Base-by-base conservation (phyloP, 192 early-diverging fungal genomes). In the Dispira parvispora region DNA sequence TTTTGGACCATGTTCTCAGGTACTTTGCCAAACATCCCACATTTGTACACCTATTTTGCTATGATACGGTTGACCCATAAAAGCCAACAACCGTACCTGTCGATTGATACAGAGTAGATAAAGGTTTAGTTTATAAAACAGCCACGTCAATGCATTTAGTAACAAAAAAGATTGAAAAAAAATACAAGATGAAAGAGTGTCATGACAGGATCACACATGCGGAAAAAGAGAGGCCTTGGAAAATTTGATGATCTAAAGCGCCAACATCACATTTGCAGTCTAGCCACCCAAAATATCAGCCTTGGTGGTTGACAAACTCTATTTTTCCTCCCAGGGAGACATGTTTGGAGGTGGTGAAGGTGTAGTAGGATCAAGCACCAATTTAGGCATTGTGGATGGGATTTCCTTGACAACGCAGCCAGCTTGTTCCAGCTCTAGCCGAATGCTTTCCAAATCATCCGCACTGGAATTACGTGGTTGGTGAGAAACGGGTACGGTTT, bases 371-470 rank as follows among this genome's bases (percentile, higher is more conserved):
- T 55, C 53, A 25, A 61, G 8, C 21, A 61, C 60, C 45, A 62
- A 13, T 46, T 62, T 62, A 18, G 62, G 62, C 32, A 62, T 16
- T 2, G 62, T 62, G 11, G 62, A 47, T 42, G 8, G 3, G 45
- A 62, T 46, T 25, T 62, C 62, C 45, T 46, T 45, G 16, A 62
- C 62, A 10, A 50, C 47, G 47, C 18, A n/a, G 16, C 62, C 62
- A 13, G 62, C 62, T n/a, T 23, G 11, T 32, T 62, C 62, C 62
- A 62, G 18, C 45, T 62, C 62, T 10, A n/a, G 62, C 6, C 62
- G 62, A 27, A 62, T 62, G n/a, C 13, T 12, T 27, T 62, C 62
- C 62, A 62, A 28, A 62, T 62, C 62, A 16, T 60, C 57, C 13
- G 43, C 3, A 27, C n/a, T 6, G n/a, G 53, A n/a, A n/a, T n/a